Conservation (phyloP, 1,284 basidiomycete species). For the Fomes fomentarius region DNA sequence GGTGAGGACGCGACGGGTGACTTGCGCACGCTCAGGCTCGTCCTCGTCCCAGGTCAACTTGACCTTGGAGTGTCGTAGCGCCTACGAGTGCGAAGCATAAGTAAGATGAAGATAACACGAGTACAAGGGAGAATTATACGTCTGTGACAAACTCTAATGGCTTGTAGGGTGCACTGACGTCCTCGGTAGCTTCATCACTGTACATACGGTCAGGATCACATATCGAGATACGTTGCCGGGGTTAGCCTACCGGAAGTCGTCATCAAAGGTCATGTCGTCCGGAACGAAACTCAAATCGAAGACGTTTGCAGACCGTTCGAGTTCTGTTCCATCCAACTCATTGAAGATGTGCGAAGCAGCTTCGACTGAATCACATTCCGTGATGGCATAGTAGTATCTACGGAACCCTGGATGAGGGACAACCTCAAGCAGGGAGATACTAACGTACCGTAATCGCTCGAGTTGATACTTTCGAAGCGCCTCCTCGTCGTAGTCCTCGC, state of each 20-base stretch:
- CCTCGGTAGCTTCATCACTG: slow-evolving; percentile 85
- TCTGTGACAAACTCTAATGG: slow-evolving; percentile 94
- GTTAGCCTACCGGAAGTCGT: slow-evolving; percentile 65
- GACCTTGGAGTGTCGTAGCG: slow-evolving; percentile 97
- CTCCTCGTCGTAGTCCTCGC: slow-evolving; percentile 84
- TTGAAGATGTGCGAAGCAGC: slow-evolving; percentile 83
- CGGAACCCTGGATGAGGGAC: slow-evolving; percentile 2
- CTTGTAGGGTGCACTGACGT: slow-evolving; percentile 69
- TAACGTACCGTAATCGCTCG: slow-evolving; percentile 82
- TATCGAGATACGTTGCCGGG: neutral
- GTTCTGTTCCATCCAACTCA: slow-evolving; percentile 93
- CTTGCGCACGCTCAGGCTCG: slow-evolving; percentile 84
- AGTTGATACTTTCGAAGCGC: slow-evolving; percentile 92
- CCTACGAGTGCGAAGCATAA: slow-evolving; percentile 66
- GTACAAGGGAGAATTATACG: slow-evolving; percentile 50
- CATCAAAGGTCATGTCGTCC: slow-evolving; percentile 90
- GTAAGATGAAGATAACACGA: neutral
- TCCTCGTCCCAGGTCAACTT: slow-evolving; percentile 99
- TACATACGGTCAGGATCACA: slow-evolving; percentile 9
- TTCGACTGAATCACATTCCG: slow-evolving; percentile 83
- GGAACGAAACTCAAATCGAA: slow-evolving; percentile 96
- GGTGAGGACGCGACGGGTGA: slow-evolving; percentile 80
- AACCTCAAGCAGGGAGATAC: slow-evolving; percentile 4
- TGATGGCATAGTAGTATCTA: slow-evolving; percentile 97
- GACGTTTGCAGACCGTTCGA: slow-evolving; percentile 96